Base-by-base conservation (phyloP, 139 green algal genomes). In the Closterium sp. region DNA sequence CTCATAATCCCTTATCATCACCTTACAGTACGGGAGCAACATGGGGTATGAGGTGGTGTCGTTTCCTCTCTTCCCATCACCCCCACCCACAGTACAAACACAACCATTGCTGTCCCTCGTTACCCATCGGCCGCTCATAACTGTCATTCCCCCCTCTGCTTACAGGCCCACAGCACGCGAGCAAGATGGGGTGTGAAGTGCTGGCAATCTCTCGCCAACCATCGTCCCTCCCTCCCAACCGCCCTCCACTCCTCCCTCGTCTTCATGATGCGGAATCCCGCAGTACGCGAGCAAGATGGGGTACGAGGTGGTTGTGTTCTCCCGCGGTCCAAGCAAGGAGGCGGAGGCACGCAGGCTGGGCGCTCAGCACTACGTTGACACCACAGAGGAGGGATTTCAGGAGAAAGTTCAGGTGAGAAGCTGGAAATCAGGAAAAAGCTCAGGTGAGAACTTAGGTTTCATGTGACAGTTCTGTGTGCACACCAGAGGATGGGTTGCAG, bases 231-330 rank as follows among this genome's bases (percentile, higher is more conserved):
- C 42, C 45, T 70, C 45, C 45, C 45, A 70, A 13, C 45, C 45
- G 10, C 45, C 45, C 45, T 70, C 11, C 45, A 70, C 45, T 70
- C 11, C 45, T 22, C 45, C 45, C 45, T 22, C 45, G 10, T 70
- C 45, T 4, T 19, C 45, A 70, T 70, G 45, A 70, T 70, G 6
- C 45, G 32, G 32, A 7, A 38, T 19, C 50, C 11, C 50, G 24
- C 89, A 91, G 89, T 91, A 50, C 27, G 89, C 89, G 13, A 91
- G 88, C 89, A 91, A 91, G 30, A 91, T 91, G 89, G 90, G 90
- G 28, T 92, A 86, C 4, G 29, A 91, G 29, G 34, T 79, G 30
- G 84, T 92, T 10, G 90, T 6, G 1, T 70, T 92, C 19, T 89
- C 90, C 9, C 90, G 90, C 9, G 90, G 90, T 17, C 21, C 1